Evolutionary conservation across 192 early-diverging fungal species (phyloP).

Genomic region (Backusella circina): DNA sequence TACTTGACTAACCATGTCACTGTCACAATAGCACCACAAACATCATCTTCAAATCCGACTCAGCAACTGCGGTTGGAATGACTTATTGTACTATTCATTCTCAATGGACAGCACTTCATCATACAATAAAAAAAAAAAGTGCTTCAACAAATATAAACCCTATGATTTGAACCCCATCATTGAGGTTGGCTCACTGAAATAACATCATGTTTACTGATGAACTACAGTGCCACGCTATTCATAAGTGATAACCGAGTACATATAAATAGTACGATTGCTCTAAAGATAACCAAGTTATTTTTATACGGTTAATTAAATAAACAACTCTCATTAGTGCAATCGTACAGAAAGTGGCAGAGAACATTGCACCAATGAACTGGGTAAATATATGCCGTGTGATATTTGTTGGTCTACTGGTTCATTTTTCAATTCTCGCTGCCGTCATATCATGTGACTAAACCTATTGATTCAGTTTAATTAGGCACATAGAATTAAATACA

Average conservation of each 20-base stretch:
- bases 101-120: not conserved
- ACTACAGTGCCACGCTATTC: not conserved
- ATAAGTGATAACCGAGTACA: constrained; percentile 49
- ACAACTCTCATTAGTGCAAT: constrained; percentile 37
- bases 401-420: constrained; percentile 39
- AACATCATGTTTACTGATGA: not conserved
- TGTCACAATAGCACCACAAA: not conserved
- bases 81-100: not conserved
- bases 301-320: not conserved
- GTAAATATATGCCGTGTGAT: constrained; percentile 50
- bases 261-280: constrained; percentile 28
- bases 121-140: not conserved
- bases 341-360: constrained; percentile 25
- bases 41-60: not conserved
- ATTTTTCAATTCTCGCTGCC: not conserved
- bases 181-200: not conserved
- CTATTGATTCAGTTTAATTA: constrained; percentile 43
- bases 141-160: not conserved
- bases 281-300: not conserved
- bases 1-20: not conserved
- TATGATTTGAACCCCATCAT: not conserved
- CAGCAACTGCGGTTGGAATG: not conserved
- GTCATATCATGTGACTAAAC: constrained; percentile 32
- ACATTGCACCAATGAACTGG: constrained; percentile 42
- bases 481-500: constrained; percentile 37